phyloP scores from a whole-genome alignment of 768 basidiomycete species.

The Pisolithus tinctorius region DNA sequence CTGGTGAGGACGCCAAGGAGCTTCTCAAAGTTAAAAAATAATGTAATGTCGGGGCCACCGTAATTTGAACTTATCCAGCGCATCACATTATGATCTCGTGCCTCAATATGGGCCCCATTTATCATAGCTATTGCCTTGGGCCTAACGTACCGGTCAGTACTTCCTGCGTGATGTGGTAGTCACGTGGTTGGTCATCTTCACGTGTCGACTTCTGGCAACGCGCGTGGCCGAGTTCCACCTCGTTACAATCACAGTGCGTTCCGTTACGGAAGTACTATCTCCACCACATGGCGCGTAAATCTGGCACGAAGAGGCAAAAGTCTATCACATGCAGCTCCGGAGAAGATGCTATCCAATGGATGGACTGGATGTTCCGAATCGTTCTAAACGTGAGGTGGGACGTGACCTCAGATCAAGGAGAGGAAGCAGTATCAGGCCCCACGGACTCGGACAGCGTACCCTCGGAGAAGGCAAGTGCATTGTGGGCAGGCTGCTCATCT shows the following conservation, averaged over 20 bases:
- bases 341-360: conserved; percentile 5
- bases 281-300: conserved; percentile 10
- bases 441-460: not conserved
- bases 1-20: conserved; percentile 53
- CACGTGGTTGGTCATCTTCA: too few species aligned
- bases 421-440: conserved; percentile 7
- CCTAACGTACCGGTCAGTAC: too few species aligned
- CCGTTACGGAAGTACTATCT: not conserved
- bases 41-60: not conserved
- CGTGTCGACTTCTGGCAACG: not conserved
- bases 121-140: too few species aligned
- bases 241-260: not conserved
- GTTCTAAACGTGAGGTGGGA: conserved; percentile 30
- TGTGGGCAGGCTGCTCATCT: not conserved
- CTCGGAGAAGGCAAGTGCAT: conserved; percentile 11
- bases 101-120: too few species aligned
- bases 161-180: too few species aligned
- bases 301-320: conserved; percentile 12
- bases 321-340: conserved; percentile 7
- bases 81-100: too few species aligned
- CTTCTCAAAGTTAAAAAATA: conserved; percentile 45
- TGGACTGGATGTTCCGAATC: not conserved
- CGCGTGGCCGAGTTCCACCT: conserved; percentile 17
- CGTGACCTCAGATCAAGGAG: conserved; percentile 11
- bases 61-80: too few species aligned